Base-by-base conservation (phyloP, 208 protist genomes). In the Porcisia deanei region DNA sequence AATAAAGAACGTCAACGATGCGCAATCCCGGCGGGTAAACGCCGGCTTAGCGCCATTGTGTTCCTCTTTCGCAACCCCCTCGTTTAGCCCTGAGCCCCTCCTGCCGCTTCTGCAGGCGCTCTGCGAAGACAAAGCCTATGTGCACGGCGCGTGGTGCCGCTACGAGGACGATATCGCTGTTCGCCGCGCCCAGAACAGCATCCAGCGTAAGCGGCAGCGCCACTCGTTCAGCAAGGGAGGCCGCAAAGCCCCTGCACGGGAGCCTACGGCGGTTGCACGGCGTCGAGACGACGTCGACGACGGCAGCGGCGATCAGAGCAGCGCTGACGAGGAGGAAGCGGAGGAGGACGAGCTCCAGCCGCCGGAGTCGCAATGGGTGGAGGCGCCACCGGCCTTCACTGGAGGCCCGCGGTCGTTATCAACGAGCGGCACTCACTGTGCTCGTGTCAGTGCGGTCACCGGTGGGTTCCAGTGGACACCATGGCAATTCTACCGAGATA, bases 91-190 rank as follows among this genome's bases (percentile, higher is more conserved):
- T 2, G 76, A 86, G 66, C 58, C 76, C 16, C 65, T 83, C 22
- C 47, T 80, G 25, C 79, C 43, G 30, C 73, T 90, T 54, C 83
- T 90, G 18, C 34, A 85, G 10, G 73, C 63, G 6, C 77, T 92
- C n/a, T 85, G 77, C 64, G 77, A 89, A 60, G 85, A 92, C 79
- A 82, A 81, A 55, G 43, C 71, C 6, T 92, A 83, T 66, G 73
- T 92, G 12, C 72, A 78, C 63, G 88, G 76, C 2, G 85, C 80
- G 67, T 89, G 85, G 88, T 60, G 54, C 54, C 85, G 88, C 20
- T 88, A 85, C 81, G 79, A 85, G 49, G 83, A 83, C 53, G 87
- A 84, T 52, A 22, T 80, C 16, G 79, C 79, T 18, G 73, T 84
- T 55, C 76, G 64, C 64, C 81, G 73, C 25, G 59, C 54, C 54